Percentiles rank a stretch among this genome's conserved stretches.
Conservation (phyloP, 345 rosid genomes). For the Salix brachista region DNA sequence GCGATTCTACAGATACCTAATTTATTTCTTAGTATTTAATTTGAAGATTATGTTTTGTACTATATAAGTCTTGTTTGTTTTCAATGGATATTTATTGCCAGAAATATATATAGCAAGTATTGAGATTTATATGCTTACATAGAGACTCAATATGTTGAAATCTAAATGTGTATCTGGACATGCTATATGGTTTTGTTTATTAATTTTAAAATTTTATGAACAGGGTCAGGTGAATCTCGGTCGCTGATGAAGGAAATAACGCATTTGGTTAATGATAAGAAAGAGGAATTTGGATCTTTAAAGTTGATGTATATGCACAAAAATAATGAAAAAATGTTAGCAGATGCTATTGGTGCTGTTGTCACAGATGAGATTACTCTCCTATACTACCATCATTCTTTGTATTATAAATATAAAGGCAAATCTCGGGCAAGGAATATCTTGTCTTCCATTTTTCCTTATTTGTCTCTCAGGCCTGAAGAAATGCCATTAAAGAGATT, state of each 20-base stretch:
- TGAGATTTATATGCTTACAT: too few relatives aligned
- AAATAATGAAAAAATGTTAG: conserved; percentile 58
- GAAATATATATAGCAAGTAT: too few relatives aligned
- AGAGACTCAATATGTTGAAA: too few relatives aligned
- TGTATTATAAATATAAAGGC: conserved; percentile 64
- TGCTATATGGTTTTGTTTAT: neutral
- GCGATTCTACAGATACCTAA: too few relatives aligned
- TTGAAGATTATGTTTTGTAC: too few relatives aligned
- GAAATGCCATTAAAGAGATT: conserved; percentile 51
- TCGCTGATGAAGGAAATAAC: conserved; percentile 61
- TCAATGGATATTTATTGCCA: too few relatives aligned
- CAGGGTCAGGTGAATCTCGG: conserved; percentile 95
- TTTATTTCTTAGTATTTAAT: too few relatives aligned
- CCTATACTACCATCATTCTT: conserved; percentile 58
- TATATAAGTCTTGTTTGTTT: too few relatives aligned
- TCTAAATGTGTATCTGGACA: too few relatives aligned
- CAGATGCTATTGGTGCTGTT: conserved; percentile 66
- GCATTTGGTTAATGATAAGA: conserved; percentile 25
- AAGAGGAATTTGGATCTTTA: conserved; percentile 43
- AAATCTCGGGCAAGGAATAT: conserved; percentile 56
- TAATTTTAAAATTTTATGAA: conserved; percentile 1
- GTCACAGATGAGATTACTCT: conserved; percentile 48
- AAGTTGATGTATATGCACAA: conserved; percentile 56
- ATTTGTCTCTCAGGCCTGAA: conserved; percentile 40
- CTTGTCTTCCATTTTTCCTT: conserved; percentile 49